Conservation (phyloP, 352 stramenopile genomes). For the Globisporangium takayamanum region DNA sequence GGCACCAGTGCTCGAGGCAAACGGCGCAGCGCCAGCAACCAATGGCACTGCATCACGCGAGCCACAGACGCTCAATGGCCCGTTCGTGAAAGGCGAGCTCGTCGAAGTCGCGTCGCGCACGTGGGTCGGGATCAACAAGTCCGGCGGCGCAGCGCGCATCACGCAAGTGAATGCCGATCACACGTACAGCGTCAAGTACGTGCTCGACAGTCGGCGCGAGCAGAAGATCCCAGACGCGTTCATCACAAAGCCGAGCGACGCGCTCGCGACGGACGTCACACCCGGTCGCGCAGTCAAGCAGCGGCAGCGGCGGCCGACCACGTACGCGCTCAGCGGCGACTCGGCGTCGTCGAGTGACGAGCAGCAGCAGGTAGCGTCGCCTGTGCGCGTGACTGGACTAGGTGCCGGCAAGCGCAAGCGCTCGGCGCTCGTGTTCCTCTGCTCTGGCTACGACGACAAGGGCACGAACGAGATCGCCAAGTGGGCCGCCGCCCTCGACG, state of each 20-base stretch:
- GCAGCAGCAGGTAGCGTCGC: neutral
- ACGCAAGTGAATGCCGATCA: slow-evolving; percentile 47
- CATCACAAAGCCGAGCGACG: slow-evolving; percentile 30
- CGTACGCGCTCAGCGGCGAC: slow-evolving; percentile 1
- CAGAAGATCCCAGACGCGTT: slow-evolving; percentile 27
- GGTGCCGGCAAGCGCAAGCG: slow-evolving; percentile 17
- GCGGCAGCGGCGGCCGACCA: slow-evolving; percentile 15
- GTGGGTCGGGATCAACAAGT: slow-evolving; percentile 91
- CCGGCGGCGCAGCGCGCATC: slow-evolving; percentile 80
- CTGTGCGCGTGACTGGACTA: neutral
- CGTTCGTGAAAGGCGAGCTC: slow-evolving; percentile 58
- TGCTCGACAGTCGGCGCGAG: slow-evolving; percentile 31
- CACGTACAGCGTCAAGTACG: slow-evolving; percentile 57
- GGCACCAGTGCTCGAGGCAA: neutral
- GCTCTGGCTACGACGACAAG: slow-evolving; percentile 45
- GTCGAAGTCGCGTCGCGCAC: slow-evolving; percentile 85
- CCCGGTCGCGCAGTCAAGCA: slow-evolving; percentile 27
- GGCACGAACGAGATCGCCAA: slow-evolving; percentile 35
- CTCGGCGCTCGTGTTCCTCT: slow-evolving; percentile 46
- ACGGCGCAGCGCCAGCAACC: neutral
- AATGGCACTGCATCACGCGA: slow-evolving; percentile 8
- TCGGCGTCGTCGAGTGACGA: slow-evolving; percentile 8
- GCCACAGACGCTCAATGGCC: slow-evolving; percentile 19
- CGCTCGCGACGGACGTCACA: slow-evolving; percentile 33
- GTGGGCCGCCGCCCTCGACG: slow-evolving; percentile 34